A percentile compares a stretch with the other conserved stretches of the same genome.
phyloP scores from a whole-genome alignment of 805 yeast species.

The Ogataea wickerhamii region DNA sequence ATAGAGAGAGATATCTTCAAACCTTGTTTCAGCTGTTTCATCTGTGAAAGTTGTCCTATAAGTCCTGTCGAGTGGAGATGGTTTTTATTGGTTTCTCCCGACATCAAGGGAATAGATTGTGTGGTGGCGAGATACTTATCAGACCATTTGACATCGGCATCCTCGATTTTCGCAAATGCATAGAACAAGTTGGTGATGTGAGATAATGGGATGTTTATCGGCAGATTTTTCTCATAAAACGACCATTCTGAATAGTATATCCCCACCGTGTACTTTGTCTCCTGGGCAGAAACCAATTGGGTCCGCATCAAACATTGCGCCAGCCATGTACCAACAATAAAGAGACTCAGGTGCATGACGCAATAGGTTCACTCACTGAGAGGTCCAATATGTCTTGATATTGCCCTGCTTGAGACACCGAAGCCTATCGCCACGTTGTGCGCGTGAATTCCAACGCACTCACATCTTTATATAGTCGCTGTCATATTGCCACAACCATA shows the following conservation, averaged over 20 bases:
- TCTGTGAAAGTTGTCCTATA: constrained; percentile 29
- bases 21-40: constrained; percentile 26
- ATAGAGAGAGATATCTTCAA: constrained; percentile 66
- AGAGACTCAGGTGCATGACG: no score
- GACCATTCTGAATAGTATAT: constrained; percentile 63
- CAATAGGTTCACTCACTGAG: no score
- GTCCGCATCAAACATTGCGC: no score
- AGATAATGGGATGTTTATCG: constrained; percentile 56
- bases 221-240: constrained; percentile 60
- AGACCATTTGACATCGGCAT: constrained; percentile 48
- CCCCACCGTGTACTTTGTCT: no score
- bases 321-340: no score
- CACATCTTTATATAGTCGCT: no score
- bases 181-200: constrained; percentile 67
- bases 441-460: no score
- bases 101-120: constrained; percentile 16
- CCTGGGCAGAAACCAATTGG: no score
- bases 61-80: constrained; percentile 21
- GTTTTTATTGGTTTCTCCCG: background rate
- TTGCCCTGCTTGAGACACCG: no score
- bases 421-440: no score
- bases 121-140: constrained; percentile 68
- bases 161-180: constrained; percentile 66
- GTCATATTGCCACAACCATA: no score
- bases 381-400: no score